phyloP scores from a whole-genome alignment of 441 rosid species.

The Iberis amara region DNA sequence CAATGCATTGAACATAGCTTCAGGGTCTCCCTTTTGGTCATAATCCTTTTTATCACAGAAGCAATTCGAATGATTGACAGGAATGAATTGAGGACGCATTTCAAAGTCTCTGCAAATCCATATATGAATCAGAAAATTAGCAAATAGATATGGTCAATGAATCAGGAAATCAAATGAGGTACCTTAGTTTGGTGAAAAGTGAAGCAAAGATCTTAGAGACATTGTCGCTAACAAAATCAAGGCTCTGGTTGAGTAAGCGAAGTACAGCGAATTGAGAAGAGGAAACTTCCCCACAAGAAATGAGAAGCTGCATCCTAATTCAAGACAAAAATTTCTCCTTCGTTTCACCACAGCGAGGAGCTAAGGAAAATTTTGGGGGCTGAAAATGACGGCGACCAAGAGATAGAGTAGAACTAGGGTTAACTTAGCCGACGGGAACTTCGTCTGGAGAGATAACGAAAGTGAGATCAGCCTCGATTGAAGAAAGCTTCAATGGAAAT shows the following conservation, averaged over 20 bases:
- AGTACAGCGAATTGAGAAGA: constrained; percentile 33
- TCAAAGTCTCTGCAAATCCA: constrained; percentile 26
- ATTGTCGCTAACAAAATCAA: constrained; percentile 43
- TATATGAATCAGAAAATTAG: neutral
- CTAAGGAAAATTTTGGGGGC: too few species aligned
- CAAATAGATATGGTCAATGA: neutral
- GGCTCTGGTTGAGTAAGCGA: constrained; percentile 38
- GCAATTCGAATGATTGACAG: neutral
- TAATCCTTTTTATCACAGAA: constrained; percentile 23
- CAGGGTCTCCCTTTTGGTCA: constrained; percentile 36
- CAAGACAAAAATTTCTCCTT: too few species aligned
- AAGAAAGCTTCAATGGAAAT: too few species aligned
- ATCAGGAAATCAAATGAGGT: neutral
- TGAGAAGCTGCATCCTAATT: constrained; percentile 32
- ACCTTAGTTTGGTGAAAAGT: constrained; percentile 38
- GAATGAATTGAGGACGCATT: constrained; percentile 17
- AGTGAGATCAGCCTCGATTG: too few species aligned
- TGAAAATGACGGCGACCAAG: too few species aligned
- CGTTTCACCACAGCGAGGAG: too few species aligned
- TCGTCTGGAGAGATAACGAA: too few species aligned
- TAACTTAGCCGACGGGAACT: too few species aligned
- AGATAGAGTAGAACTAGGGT: too few species aligned
- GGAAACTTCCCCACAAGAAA: constrained; percentile 41
- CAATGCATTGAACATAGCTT: constrained; percentile 41
- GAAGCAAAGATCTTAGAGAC: constrained; percentile 32